Base-by-base conservation (phyloP, 805 yeast species). In the Saturnispora galanensis region DNA sequence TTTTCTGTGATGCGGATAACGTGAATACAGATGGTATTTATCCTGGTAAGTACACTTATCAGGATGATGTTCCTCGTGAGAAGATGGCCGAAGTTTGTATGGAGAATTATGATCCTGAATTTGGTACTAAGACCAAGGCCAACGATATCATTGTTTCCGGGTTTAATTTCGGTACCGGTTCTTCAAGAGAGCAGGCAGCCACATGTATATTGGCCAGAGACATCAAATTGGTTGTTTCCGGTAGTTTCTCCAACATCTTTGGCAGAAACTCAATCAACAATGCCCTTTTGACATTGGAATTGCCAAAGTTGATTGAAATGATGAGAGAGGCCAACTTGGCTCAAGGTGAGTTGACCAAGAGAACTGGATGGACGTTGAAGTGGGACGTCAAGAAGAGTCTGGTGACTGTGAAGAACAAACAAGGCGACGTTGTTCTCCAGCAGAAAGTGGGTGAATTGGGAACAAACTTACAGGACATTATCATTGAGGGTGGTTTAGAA, bases 1-100 rank as follows among this genome's bases (percentile, higher is more conserved):
- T 93, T 15, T 71, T 93, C 21, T 93, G 98, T 73, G 96, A 93
- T 59, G 97, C 97, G 38, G 98, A 93, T 66, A 84, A 84, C 61
- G 81, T 93, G 65, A 93, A 93, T 68, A 93, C 99, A 17, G 99
- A 93, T 63, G 99, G 97, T 58, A 93, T 93, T 47, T 93, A 93
- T 62, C 99, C 99, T 17, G 99, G 99, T 53, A 93, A 93, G 63
- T 93, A 93, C 71, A 93, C 99, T 9, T 93, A 93, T 67, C 97
- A 93, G 69, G 99, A 93, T 64, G 97, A 93, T 60, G 93, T 93
- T 39, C 76, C 97, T 35, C 75, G 84, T 57, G 95, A 86, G 55
- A 86, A 83, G 62, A 93, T 93, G 99, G 98, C 98, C 31, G 84
- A 90, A 65, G 98, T 93, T 39, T 93, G 98, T 70, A 93, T 93